Evolutionary conservation across 1,284 basidiomycete species (phyloP).

Genomic region (Mycena sp.): DNA sequence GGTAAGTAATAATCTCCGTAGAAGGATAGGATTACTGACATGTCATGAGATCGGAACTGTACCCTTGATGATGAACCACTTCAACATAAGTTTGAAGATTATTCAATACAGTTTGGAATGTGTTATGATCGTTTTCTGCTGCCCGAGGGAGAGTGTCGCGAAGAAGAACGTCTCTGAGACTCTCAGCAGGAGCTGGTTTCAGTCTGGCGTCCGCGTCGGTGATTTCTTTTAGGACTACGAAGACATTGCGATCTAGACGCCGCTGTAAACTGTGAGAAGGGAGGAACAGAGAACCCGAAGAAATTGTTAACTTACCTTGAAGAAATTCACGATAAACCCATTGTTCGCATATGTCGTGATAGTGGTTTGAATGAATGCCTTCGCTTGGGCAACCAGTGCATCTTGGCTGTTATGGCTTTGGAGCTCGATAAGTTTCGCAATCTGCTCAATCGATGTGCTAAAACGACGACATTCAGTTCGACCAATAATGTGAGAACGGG

Average conservation of each 20-base stretch:
- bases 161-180: slow-evolving; percentile 63
- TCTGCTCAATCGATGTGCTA: slow-evolving; percentile 59
- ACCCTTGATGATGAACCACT: slow-evolving; percentile 63
- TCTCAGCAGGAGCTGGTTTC: slow-evolving; percentile 44
- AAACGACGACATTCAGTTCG: neutral
- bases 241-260: slow-evolving; percentile 59
- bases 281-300: neutral
- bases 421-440: slow-evolving; percentile 58
- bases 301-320: slow-evolving; percentile 57
- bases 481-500: slow-evolving; percentile 1
- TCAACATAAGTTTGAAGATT: slow-evolving; percentile 68
- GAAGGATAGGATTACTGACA: slow-evolving; percentile 52
- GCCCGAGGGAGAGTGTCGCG: slow-evolving; percentile 63
- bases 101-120: slow-evolving; percentile 61
- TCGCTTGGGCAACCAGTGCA: slow-evolving; percentile 64
- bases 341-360: slow-evolving; percentile 62
- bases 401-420: slow-evolving; percentile 66
- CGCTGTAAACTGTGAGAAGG: slow-evolving; percentile 51
- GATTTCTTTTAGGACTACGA: slow-evolving; percentile 62
- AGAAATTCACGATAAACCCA: slow-evolving; percentile 65
- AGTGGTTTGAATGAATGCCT: slow-evolving; percentile 62
- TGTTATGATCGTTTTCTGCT: slow-evolving; percentile 59
- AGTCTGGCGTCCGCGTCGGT: slow-evolving; percentile 52
- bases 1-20: slow-evolving; percentile 22
- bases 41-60: slow-evolving; percentile 61